These are phyloP conservation scores for Vanrija sp. DNA, from an alignment of 1,284 basidiomycete species.

Conservation along the genomic window DNA sequence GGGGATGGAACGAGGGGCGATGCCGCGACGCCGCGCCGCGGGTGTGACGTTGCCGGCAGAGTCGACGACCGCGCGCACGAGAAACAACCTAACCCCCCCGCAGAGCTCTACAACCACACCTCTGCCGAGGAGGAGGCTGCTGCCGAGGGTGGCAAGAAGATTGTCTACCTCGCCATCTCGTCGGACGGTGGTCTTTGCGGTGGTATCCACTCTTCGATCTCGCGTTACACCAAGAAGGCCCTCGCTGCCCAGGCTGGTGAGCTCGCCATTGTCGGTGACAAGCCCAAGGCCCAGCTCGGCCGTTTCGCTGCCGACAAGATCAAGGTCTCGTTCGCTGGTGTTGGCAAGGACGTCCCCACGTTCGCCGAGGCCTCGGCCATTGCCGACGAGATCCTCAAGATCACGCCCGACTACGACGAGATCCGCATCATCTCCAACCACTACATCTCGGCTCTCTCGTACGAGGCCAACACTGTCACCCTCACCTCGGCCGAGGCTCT, in stretches of 20 bases:
- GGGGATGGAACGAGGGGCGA: too few species aligned
- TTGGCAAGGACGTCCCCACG: constrained; percentile 94
- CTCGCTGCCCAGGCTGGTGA: constrained; percentile 59
- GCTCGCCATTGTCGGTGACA: constrained; percentile 90
- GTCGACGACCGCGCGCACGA: not conserved
- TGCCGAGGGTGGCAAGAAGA: constrained; percentile 61
- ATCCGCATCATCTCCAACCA: constrained; percentile 87
- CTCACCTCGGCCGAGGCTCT: constrained; percentile 77
- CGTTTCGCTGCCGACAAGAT: constrained; percentile 64
- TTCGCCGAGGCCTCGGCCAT: constrained; percentile 94
- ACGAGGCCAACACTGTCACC: constrained; percentile 72
- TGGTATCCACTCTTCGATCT: constrained; percentile 97
- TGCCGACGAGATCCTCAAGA: constrained; percentile 86
- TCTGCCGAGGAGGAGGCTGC: constrained; percentile 30
- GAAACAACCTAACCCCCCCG: not conserved
- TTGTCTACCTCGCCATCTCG: constrained; percentile 87
- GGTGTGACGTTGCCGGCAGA: too few species aligned
- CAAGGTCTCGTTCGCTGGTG: constrained; percentile 89
- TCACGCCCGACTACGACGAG: constrained; percentile 82
- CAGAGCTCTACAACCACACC: constrained; percentile 78
- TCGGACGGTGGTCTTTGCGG: constrained; percentile 99
- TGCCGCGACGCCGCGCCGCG: too few species aligned
- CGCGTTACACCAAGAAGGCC: constrained; percentile 77
- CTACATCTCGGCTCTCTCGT: constrained; percentile 90
- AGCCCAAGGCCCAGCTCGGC: constrained; percentile 88